A percentile compares a stretch with the other conserved stretches of the same genome.
phyloP scores from a whole-genome alignment of 1,284 basidiomycete species.

The Meripilus lineatus region DNA sequence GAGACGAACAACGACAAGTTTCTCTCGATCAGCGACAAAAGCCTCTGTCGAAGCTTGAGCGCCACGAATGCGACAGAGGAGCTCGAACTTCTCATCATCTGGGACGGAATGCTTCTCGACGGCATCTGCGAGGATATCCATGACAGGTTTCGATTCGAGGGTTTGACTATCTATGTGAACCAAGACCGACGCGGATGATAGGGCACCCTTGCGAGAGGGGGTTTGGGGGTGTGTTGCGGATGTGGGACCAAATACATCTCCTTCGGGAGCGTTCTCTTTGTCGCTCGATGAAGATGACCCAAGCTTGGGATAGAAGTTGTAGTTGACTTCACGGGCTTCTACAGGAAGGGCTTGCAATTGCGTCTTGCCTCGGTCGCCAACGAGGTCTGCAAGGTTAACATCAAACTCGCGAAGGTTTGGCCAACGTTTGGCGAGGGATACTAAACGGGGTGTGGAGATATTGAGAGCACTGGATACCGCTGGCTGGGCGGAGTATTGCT shows the following conservation, averaged over 20 bases:
- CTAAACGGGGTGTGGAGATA: constrained; percentile 70
- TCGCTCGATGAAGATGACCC: constrained; percentile 26
- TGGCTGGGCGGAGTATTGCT: constrained; percentile 88
- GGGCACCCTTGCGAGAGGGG: neutral
- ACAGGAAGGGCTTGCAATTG: constrained; percentile 57
- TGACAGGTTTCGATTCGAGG: constrained; percentile 53
- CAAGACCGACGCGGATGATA: constrained; percentile 46
- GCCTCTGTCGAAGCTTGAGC: constrained; percentile 63
- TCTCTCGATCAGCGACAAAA: constrained; percentile 63
- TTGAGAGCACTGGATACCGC: constrained; percentile 72
- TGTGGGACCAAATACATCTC: constrained; percentile 27
- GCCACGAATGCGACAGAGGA: constrained; percentile 84
- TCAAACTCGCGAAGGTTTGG: constrained; percentile 71
- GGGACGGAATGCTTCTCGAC: constrained; percentile 75
- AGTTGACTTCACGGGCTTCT: constrained; percentile 71
- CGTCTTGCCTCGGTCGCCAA: constrained; percentile 44
- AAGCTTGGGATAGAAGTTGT: constrained; percentile 65
- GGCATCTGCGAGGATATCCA: constrained; percentile 74
- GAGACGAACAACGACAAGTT: constrained; percentile 79
- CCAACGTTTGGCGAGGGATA: constrained; percentile 71
- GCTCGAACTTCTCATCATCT: constrained; percentile 82
- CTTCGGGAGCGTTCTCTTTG: constrained; percentile 40
- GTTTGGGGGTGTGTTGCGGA: constrained; percentile 14
- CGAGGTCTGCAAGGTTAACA: constrained; percentile 65
- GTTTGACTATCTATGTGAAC: constrained; percentile 62